A percentile compares a stretch with the other conserved stretches of the same genome.
Conservation (phyloP, 495 filamentous ascomycete genomes). For the Aspergillus hancockii region DNA sequence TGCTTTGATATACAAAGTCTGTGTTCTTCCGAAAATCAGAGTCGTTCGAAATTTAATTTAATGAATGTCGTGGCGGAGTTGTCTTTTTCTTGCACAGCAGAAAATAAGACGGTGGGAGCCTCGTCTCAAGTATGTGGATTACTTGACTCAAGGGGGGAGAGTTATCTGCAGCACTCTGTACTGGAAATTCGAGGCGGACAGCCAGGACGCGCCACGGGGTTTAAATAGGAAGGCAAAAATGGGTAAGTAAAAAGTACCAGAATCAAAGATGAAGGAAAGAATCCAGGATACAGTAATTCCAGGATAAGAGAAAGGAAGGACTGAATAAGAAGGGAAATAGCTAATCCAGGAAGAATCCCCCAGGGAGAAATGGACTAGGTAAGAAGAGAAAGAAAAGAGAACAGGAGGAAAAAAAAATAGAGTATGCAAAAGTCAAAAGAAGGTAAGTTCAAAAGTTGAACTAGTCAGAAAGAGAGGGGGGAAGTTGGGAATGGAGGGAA, state of each 20-base stretch:
- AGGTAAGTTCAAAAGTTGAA: neutral
- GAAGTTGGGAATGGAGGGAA: conserved; percentile 6
- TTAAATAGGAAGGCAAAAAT: conserved; percentile 29
- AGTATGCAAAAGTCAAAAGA: conserved; percentile 9
- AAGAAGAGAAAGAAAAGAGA: conserved; percentile 31
- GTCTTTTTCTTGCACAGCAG: conserved; percentile 31
- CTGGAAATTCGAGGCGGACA: conserved; percentile 37
- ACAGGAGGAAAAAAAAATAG: conserved; percentile 18
- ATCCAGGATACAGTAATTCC: conserved; percentile 43
- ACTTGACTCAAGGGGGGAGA: conserved; percentile 25
- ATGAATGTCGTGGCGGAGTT: conserved; percentile 12
- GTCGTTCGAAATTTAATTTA: conserved; percentile 28
- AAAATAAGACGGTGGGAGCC: conserved; percentile 22
- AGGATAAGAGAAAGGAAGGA: conserved; percentile 37
- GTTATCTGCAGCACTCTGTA: conserved; percentile 22
- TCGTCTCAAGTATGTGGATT: conserved; percentile 17
- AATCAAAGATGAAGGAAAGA: conserved; percentile 35
- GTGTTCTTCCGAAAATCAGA: conserved; percentile 23
- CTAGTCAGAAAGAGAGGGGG: neutral
- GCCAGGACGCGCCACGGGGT: conserved; percentile 39
- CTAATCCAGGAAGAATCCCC: conserved; percentile 32
- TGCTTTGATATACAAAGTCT: conserved; percentile 6
- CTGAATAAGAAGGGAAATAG: conserved; percentile 32
- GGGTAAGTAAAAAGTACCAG: conserved; percentile 35
- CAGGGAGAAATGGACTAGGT: conserved; percentile 26